These are phyloP conservation scores for Xylariales sp. DNA, from an alignment of 2,329 filamentous ascomycete genomes.

Conservation along the genomic window DNA sequence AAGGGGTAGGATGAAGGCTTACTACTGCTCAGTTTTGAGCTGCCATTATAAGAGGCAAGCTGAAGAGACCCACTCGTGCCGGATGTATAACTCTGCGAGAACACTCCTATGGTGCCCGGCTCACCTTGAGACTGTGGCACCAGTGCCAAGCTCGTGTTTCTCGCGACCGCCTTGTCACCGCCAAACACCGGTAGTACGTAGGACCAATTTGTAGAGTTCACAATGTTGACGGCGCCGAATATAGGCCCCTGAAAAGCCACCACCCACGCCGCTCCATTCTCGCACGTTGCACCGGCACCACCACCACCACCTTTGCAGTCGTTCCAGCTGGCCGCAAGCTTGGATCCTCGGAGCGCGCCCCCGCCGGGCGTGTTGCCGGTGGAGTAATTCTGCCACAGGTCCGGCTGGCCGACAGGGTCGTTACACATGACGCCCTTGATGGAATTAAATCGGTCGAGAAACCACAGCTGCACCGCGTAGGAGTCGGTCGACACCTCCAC, in stretches of 20 bases:
- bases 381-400: conserved; percentile 11
- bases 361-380: not conserved
- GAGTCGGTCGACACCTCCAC: conserved; percentile 7
- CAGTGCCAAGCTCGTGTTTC: conserved; percentile 11
- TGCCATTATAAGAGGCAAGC: not conserved
- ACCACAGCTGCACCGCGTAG: conserved; percentile 12
- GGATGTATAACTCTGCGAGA: conserved; percentile 2
- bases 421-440: conserved; percentile 9
- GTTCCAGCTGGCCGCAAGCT: conserved; percentile 14
- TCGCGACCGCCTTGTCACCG: conserved; percentile 8
- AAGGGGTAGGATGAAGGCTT: not conserved
- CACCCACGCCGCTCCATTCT: too few species aligned
- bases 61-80: conserved; percentile 6
- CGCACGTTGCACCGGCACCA: too few species aligned
- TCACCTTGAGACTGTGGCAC: conserved; percentile 11
- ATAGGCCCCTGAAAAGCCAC: conserved; percentile 13
- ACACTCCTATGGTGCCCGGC: conserved; percentile 6
- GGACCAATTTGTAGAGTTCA: conserved; percentile 13
- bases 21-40: conserved; percentile 11
- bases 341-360: conserved; percentile 5
- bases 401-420: conserved; percentile 7
- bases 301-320: conserved; percentile 12
- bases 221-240: conserved; percentile 11
- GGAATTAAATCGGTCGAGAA: conserved; percentile 7
- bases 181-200: too few species aligned